Percentiles rank a stretch among this genome's conserved stretches.
phyloP scores from a whole-genome alignment of 1,284 basidiomycete genomes.

The Tilletia caries region DNA sequence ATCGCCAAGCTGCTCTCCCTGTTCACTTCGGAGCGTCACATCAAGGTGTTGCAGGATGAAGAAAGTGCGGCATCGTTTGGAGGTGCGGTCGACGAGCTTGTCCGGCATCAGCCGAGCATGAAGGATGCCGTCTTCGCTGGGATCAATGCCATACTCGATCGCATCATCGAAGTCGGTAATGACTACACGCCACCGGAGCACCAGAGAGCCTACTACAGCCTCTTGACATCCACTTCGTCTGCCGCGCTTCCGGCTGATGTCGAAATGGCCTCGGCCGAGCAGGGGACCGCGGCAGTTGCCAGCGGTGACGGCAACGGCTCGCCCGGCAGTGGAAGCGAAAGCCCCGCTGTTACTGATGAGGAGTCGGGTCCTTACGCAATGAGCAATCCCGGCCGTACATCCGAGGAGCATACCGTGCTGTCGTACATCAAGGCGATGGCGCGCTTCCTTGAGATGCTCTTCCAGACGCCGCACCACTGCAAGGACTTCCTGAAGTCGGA shows the following conservation, averaged over 20 bases:
- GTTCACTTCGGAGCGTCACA: constrained; percentile 78
- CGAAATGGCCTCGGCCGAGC: neutral
- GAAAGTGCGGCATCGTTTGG: constrained; percentile 88
- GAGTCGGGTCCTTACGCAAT: neutral
- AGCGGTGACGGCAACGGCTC: neutral
- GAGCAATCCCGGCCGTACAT: neutral
- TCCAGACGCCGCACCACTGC: constrained; percentile 81
- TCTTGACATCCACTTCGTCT: neutral
- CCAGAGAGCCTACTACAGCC: constrained; percentile 4
- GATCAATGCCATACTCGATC: constrained; percentile 67
- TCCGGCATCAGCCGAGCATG: constrained; percentile 88
- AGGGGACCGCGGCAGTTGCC: neutral
- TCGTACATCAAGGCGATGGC: constrained; percentile 45
- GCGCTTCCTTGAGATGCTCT: constrained; percentile 73
- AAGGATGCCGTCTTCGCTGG: constrained; percentile 75
- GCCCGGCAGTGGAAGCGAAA: neutral
- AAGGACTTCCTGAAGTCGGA: constrained; percentile 81
- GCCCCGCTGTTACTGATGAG: neutral
- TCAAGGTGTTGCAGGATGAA: constrained; percentile 84
- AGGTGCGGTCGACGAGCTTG: constrained; percentile 85
- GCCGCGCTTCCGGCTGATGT: neutral
- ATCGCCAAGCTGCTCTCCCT: constrained; percentile 80
- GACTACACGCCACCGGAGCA: constrained; percentile 51
- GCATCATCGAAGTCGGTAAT: constrained; percentile 71
- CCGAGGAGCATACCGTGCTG: constrained; percentile 38